Conservation (phyloP, 495 filamentous ascomycete species). For the Staphylotrichum tortipilum region DNA sequence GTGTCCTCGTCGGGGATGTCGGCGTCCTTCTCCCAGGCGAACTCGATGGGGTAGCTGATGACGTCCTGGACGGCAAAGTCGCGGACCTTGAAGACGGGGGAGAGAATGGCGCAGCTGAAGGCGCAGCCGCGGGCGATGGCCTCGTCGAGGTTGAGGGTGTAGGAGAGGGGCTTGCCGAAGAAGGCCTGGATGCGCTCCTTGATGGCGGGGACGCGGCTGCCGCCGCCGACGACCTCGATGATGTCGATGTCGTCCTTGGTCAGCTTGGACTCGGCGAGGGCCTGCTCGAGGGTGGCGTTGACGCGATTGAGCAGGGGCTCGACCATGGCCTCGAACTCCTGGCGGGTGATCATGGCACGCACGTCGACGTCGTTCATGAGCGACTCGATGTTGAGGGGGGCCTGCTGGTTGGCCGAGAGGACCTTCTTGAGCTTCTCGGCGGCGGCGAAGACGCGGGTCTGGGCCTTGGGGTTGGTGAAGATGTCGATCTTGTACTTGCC, state of each 20-base stretch:
- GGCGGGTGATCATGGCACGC: slow-evolving; percentile 77
- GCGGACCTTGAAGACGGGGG: slow-evolving; percentile 95
- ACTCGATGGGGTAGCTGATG: slow-evolving; percentile 97
- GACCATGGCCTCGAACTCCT: slow-evolving; percentile 86
- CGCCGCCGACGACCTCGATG: slow-evolving; percentile 90
- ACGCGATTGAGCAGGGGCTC: slow-evolving; percentile 73
- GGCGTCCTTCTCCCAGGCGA: slow-evolving; percentile 97
- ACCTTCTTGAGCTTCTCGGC: slow-evolving; percentile 99
- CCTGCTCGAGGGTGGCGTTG: slow-evolving; percentile 72
- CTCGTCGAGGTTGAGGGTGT: slow-evolving; percentile 98
- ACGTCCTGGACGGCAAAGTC: slow-evolving; percentile 97
- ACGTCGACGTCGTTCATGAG: slow-evolving; percentile 98
- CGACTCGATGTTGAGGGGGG: slow-evolving; percentile 96
- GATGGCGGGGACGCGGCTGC: slow-evolving; percentile 85
- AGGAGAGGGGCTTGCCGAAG: slow-evolving; percentile 87
- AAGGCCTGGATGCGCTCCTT: slow-evolving; percentile 85
- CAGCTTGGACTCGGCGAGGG: slow-evolving; percentile 83
- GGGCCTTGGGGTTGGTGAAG: slow-evolving; percentile 77
- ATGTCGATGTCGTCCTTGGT: slow-evolving; percentile 84
- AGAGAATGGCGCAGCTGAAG: slow-evolving; percentile 97
- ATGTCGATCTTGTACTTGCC: slow-evolving; percentile 90
- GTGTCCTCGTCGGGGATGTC: slow-evolving; percentile 99
- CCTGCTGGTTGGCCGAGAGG: slow-evolving; percentile 86
- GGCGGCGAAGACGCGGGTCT: slow-evolving; percentile 73
- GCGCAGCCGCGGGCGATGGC: slow-evolving; percentile 93